These are phyloP conservation scores for Alternaria dauci DNA, from an alignment of 2,329 filamentous ascomycete species.

Conservation along the genomic window DNA sequence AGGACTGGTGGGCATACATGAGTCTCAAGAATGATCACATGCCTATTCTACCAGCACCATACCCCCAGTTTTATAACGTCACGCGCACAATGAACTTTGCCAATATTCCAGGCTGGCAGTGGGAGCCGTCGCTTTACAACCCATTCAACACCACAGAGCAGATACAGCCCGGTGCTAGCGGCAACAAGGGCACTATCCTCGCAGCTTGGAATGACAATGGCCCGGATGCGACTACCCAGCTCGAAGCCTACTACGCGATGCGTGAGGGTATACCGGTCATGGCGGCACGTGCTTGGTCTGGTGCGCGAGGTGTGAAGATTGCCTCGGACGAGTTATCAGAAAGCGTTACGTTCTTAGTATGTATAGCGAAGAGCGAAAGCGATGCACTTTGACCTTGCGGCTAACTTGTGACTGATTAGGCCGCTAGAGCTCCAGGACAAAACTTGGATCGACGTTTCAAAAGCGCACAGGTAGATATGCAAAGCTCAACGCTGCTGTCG, in stretches of 20 bases:
- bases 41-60: conserved; percentile 57
- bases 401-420: conserved; percentile 8
- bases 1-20: conserved; percentile 65
- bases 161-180: conserved; percentile 39
- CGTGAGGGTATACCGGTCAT: conserved; percentile 56
- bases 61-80: conserved; percentile 59
- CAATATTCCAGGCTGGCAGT: conserved; percentile 54
- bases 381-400: not conserved
- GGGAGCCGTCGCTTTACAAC: conserved; percentile 58
- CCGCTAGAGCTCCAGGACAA: conserved; percentile 53
- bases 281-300: conserved; percentile 56
- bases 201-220: conserved; percentile 62
- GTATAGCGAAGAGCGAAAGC: not conserved
- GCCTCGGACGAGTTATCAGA: conserved; percentile 31
- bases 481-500: conserved; percentile 34
- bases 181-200: conserved; percentile 47
- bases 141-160: conserved; percentile 54
- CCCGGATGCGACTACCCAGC: conserved; percentile 58
- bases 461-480: conserved; percentile 7
- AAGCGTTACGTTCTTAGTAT: conserved; percentile 51
- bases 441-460: conserved; percentile 54
- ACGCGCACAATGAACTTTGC: conserved; percentile 58
- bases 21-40: conserved; percentile 62
- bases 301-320: conserved; percentile 48
- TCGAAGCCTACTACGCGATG: conserved; percentile 60